Evolutionary conservation across 2,329 filamentous ascomycete genomes (phyloP).

Genomic region (Sporothrix protearum): DNA sequence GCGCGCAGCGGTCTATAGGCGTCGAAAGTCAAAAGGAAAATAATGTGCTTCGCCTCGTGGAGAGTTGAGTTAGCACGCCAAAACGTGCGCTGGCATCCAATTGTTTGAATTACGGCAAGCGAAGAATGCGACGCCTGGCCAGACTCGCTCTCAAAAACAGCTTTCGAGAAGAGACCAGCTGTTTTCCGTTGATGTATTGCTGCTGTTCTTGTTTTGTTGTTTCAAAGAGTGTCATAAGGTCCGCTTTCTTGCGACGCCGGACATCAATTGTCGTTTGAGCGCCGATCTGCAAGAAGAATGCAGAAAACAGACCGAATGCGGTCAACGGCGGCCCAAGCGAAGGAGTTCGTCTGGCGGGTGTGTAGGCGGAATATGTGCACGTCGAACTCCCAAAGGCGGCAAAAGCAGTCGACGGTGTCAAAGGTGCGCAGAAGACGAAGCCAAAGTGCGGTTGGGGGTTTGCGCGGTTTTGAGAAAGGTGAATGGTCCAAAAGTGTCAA

Average conservation of each 20-base stretch:
- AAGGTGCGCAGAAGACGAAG: not conserved
- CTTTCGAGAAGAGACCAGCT: constrained; percentile 7
- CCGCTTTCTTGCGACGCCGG: constrained; percentile 5
- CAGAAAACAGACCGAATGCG: not conserved
- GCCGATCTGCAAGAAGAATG: not conserved
- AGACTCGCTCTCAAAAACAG: not conserved
- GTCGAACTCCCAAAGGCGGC: constrained; percentile 8
- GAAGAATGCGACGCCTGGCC: constrained; percentile 1
- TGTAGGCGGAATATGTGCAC: constrained; percentile 18
- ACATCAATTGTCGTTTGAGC: constrained; percentile 6
- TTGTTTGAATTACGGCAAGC: not conserved
- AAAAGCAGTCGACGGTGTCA: not conserved
- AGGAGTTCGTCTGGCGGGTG: constrained; percentile 14
- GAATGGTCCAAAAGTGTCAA: not conserved
- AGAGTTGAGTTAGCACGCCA: not conserved
- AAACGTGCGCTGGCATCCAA: constrained; percentile 9
- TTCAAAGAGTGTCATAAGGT: not conserved
- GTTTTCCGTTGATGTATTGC: not conserved
- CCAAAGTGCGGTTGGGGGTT: constrained; percentile 9
- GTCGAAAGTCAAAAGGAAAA: not conserved
- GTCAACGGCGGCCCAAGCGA: not conserved
- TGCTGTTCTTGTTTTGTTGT: not conserved
- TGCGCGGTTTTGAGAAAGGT: constrained; percentile 1
- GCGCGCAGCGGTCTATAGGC: constrained; percentile 8
- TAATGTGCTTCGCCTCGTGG: not conserved